These are phyloP conservation scores for Neonectria neomacrospora DNA, from an alignment of 2,329 filamentous ascomycete genomes.

Conservation along the genomic window DNA sequence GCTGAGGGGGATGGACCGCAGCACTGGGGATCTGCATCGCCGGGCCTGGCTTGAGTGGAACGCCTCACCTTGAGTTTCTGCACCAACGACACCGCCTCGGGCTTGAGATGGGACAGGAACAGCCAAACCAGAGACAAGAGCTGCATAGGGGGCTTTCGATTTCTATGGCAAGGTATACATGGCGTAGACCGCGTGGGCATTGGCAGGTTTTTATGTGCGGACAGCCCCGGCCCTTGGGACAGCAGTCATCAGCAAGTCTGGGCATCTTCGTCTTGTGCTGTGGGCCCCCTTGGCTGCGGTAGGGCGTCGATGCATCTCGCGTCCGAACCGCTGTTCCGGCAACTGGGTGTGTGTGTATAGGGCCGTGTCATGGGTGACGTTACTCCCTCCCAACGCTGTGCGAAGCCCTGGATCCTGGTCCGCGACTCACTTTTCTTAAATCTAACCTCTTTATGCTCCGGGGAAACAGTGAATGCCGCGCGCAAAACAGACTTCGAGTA, in stretches of 20 bases:
- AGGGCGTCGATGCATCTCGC: too few relatives aligned
- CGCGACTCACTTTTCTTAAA: not conserved
- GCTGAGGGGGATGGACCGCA: conserved; percentile 1
- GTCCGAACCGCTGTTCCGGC: too few relatives aligned
- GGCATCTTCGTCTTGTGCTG: too few relatives aligned
- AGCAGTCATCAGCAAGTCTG: not conserved
- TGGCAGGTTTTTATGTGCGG: conserved; percentile 16
- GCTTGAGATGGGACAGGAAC: not conserved
- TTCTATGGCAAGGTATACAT: not conserved
- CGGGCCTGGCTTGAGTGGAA: conserved; percentile 8
- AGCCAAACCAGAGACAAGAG: not conserved
- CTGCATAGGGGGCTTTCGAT: conserved; percentile 1
- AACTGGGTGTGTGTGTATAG: not conserved
- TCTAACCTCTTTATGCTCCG: not conserved
- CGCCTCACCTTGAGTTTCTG: conserved; percentile 9
- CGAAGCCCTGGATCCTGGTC: not conserved
- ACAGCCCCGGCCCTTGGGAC: too few relatives aligned
- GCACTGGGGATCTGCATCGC: conserved; percentile 20
- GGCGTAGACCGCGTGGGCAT: conserved; percentile 7
- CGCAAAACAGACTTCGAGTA: not conserved
- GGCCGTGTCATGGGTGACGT: not conserved
- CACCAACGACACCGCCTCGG: conserved; percentile 14
- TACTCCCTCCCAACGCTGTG: not conserved
- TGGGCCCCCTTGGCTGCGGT: too few relatives aligned
- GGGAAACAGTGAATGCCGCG: not conserved